phyloP scores from a whole-genome alignment of 2,329 filamentous ascomycete genomes.

The Arthrobotrys sphaeroides region DNA sequence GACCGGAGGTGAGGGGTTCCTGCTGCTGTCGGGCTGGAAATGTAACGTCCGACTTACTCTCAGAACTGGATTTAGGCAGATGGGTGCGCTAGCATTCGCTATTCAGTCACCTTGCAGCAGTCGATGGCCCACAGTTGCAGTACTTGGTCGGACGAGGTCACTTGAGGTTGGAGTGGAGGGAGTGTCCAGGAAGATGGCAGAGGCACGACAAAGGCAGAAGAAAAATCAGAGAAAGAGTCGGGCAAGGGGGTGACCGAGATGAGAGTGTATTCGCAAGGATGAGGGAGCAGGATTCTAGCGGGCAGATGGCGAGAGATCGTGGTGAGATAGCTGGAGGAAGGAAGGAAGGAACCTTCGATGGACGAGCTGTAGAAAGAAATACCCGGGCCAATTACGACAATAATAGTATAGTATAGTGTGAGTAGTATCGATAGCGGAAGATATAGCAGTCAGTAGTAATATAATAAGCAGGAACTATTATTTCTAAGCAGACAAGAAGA shows the following conservation, averaged over 20 bases:
- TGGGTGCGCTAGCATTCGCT: constrained; percentile 36
- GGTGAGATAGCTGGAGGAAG: constrained; percentile 13
- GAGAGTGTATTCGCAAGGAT: not conserved
- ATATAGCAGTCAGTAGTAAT: not conserved
- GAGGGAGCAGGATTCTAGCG: not conserved
- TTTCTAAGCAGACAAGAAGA: constrained; percentile 3
- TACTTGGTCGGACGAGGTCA: not conserved
- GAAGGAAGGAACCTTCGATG: not conserved
- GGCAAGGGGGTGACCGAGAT: constrained; percentile 6
- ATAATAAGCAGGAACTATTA: not conserved
- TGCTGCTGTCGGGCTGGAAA: constrained; percentile 31
- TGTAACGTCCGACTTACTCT: constrained; percentile 32
- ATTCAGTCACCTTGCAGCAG: constrained; percentile 41
- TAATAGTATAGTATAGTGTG: not conserved
- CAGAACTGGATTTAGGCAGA: constrained; percentile 43
- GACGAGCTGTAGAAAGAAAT: constrained; percentile 1
- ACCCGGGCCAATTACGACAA: not conserved
- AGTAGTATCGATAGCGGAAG: not conserved
- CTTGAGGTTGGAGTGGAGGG: not conserved
- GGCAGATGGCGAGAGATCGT: constrained; percentile 7
- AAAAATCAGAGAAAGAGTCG: constrained; percentile 6
- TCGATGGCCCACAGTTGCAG: constrained; percentile 40
- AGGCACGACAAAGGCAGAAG: too few relatives aligned
- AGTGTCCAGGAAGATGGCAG: not conserved
- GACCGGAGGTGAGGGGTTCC: constrained; percentile 45